Base-by-base conservation (phyloP, 176 grass and related monocot genomes). In the Guadua angustifolia region DNA sequence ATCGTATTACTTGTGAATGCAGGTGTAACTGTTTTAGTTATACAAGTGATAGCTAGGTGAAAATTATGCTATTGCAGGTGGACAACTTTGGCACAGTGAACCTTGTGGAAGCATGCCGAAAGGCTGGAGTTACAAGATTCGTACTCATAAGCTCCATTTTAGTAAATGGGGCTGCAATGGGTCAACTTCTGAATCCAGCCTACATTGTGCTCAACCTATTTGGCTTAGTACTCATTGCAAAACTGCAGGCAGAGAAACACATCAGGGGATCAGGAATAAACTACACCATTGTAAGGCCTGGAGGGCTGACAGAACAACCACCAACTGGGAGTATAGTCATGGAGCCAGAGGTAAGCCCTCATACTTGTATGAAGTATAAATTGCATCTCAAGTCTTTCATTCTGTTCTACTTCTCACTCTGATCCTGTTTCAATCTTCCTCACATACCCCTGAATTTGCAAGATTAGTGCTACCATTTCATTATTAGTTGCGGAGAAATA, bases 1-100 rank as follows among this genome's bases (percentile, higher is more conserved):
- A 50, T 50, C 47, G 0, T 3, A 46, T 46, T 46, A 46, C 45
- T 4, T 46, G 45, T 12, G 12, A 46, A 46, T 46, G 45, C 45
- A 46, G 9, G 10, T 0, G 45, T 46, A 12, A 13, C 45, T 46
- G 12, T 3, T 12, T 3, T 29, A 76, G n/a, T 46, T 80, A 16
- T 60, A 67, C 55, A 47, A 47, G 42, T 69, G 42, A 44, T 17
- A 53, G 46, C 38, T 16, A 19, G 36, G 5, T 61, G 39, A 21
- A 33, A 72, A 88, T 56, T 47, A 35, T 65, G 47, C 10, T 25
- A 16, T 32, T 89, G 19, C 86, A 94, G 92, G 92, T 94, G 11
- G 92, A 94, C 66, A 89, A 94, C 76, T 79, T 91, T 38, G 89
- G 92, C n/a, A 94, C 92, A 1, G 89, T 94, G 57, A 94, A 91